A percentile compares a stretch with the other conserved stretches of the same genome.
These are phyloP conservation scores for Salix dunnii DNA, from an alignment of 345 rosid species.

Conservation along the genomic window DNA sequence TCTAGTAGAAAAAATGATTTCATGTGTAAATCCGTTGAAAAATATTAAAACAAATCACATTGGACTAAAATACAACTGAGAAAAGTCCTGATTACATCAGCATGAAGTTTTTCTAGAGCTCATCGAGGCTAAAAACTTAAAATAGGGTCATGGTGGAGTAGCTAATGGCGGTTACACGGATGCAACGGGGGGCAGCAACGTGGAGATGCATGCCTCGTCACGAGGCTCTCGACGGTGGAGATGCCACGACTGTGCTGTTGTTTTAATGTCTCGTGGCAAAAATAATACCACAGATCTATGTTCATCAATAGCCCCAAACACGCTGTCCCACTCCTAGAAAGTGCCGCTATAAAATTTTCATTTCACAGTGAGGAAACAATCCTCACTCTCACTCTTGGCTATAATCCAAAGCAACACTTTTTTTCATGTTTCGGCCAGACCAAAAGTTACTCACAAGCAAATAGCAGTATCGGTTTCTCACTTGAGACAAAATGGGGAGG, in stretches of 20 bases:
- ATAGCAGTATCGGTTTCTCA: neutral
- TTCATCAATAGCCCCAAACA: neutral
- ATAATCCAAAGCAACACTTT: neutral
- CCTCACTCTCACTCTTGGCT: neutral
- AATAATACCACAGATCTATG: constrained; percentile 14
- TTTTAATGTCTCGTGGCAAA: constrained; percentile 38
- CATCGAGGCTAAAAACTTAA: too few species aligned
- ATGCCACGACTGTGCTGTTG: constrained; percentile 55
- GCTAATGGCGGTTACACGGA: neutral
- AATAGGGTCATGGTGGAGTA: too few species aligned
- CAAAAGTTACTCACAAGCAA: neutral
- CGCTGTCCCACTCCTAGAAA: neutral
- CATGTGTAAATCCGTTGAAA: too few species aligned
- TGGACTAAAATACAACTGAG: too few species aligned
- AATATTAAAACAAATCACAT: too few species aligned
- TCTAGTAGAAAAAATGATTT: too few species aligned
- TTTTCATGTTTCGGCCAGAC: too few species aligned
- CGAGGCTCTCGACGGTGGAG: constrained; percentile 43
- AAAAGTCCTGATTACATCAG: too few species aligned
- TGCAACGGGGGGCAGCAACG: constrained; percentile 28
- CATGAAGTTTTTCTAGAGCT: too few species aligned
- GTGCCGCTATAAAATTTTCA: neutral
- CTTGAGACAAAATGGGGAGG: constrained; percentile 44
- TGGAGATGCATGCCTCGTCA: constrained; percentile 36
- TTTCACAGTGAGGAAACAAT: neutral